Evolutionary conservation across 129 eudicot species (phyloP).

Genomic region (Saposhnikovia divaricata): DNA sequence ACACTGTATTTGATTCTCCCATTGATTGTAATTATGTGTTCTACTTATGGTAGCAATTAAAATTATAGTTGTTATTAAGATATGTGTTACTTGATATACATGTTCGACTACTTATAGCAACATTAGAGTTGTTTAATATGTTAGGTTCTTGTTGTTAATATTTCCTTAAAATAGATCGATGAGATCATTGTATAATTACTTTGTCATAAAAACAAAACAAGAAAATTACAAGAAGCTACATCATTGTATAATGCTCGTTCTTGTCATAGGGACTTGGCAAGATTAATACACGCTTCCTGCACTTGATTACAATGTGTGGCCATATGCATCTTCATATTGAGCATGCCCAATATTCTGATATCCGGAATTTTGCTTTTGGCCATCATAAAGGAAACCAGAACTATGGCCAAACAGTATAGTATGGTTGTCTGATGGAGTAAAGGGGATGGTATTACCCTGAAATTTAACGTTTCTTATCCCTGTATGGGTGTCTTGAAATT

Average conservation of each 20-base stretch:
- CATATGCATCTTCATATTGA: constrained; percentile 32
- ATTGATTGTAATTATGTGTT: no score
- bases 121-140: no score
- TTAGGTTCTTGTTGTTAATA: no score
- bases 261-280: constrained; percentile 36
- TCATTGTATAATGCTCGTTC: constrained; percentile 15
- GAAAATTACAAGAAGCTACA: no score
- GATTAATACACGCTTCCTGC: constrained; percentile 36
- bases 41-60: no score
- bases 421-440: constrained; percentile 7
- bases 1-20: no score
- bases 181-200: no score
- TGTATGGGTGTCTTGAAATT: constrained; percentile 24
- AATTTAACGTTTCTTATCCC: constrained; percentile 25
- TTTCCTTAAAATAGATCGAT: no score
- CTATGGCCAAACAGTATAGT: constrained; percentile 8
- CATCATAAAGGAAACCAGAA: constrained; percentile 11
- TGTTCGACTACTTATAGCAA: no score
- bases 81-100: no score
- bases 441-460: constrained; percentile 27
- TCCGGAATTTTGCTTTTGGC: constrained; percentile 14
- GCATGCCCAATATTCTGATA: constrained; percentile 9
- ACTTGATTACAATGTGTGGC: constrained; percentile 32
- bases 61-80: no score
- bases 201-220: no score